Base-by-base conservation (phyloP, 495 filamentous ascomycete genomes). In the Cairneyella variabilis region DNA sequence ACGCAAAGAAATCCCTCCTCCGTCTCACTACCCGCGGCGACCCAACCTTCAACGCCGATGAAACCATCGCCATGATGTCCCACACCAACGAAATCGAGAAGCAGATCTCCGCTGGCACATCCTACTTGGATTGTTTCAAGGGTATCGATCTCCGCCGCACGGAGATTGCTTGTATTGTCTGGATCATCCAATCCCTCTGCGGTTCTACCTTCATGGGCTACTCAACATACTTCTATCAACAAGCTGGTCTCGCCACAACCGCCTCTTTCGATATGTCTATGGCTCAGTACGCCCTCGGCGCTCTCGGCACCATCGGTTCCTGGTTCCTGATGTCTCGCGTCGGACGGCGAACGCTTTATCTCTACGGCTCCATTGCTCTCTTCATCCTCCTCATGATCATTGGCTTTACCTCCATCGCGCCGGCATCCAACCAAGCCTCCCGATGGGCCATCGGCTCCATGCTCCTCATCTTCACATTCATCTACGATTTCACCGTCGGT, bases 131-230 rank as follows among this genome's bases (percentile, higher is more conserved):
- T 53, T 84, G 84, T 64, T 86, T 90, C 73, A 78, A 69, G 41
- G 83, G 85, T 30, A 74, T 76, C 38, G 82, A 90, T 60, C 70
- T 76, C 7, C 76, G 83, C 43, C 83, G 87, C 30, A 91, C 87
- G 2, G 83, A 86, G 56, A 84, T 88, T 52, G 76, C 79, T 48
- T 84, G 79, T 64, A 72, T 83, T 62, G 72, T 76, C 48, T 91
- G 85, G 84, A 71, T 82, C 7, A 83, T 88, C 26, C 88, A 90
- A 65, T 81, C 82, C 16, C 67, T 89, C 16, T 83, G 76, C 47
- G 88, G 87, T 10, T 84, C 83, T 51, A 77, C 80, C 1, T 79
- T 91, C 64, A 82, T 81, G 47, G 82, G 82, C 36, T 88, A 85
- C 61, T 82, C 78, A 10, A 82, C 83, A 26, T 85, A 86, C 56